These are phyloP conservation scores for Neurospora sp. DNA, from an alignment of 495 filamentous ascomycete genomes.

Conservation along the genomic window DNA sequence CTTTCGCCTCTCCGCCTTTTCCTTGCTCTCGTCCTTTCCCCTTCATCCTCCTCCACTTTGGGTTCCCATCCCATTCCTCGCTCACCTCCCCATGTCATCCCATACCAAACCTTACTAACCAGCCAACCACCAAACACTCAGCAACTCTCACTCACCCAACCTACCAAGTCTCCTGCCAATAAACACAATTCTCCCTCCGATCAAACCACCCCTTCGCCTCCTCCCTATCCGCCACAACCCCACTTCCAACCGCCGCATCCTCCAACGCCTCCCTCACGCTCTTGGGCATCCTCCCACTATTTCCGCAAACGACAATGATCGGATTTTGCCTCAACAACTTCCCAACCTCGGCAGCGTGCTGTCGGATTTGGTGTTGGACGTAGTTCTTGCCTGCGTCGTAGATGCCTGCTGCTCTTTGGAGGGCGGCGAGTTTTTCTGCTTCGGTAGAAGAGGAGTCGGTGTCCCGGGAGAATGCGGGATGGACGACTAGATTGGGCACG, in stretches of 20 bases:
- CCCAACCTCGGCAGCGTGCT: slow-evolving; percentile 49
- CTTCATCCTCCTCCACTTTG: too few species aligned
- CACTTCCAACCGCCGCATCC: slow-evolving; percentile 46
- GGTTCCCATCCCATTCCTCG: too few species aligned
- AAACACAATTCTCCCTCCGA: slow-evolving; percentile 8
- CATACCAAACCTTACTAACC: neutral
- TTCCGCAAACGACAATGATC: slow-evolving; percentile 67
- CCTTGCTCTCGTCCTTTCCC: neutral
- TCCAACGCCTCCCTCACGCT: slow-evolving; percentile 76
- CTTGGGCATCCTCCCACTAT: slow-evolving; percentile 74
- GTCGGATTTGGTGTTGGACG: slow-evolving; percentile 74
- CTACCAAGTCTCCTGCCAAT: slow-evolving; percentile 43
- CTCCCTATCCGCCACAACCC: slow-evolving; percentile 14
- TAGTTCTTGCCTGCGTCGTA: slow-evolving; percentile 57
- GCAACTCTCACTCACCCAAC: neutral
- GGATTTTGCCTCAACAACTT: slow-evolving; percentile 35
- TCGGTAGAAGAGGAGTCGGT: slow-evolving; percentile 23
- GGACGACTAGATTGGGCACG: slow-evolving; percentile 40
- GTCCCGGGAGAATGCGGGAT: slow-evolving; percentile 72
- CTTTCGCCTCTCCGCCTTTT: neutral
- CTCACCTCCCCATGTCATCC: neutral
- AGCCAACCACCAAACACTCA: neutral
- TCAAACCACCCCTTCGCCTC: slow-evolving; percentile 23
- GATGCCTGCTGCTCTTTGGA: neutral
- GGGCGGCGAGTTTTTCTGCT: slow-evolving; percentile 22